Conservation (phyloP, 768 basidiomycete species). For the Mycena filopes region DNA sequence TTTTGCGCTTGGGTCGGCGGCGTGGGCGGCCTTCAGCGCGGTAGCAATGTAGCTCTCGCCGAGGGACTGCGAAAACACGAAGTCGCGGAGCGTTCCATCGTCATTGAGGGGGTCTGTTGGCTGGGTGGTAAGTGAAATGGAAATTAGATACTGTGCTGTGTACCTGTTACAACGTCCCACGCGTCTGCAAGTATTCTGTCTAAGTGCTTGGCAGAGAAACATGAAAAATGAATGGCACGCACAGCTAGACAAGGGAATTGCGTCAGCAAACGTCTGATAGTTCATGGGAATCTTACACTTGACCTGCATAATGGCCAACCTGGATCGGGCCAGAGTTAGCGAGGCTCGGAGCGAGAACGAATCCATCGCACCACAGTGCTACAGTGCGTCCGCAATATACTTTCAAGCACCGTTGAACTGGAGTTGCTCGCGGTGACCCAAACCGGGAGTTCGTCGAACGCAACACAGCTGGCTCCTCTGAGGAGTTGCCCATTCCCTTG, state of each 20-base stretch:
- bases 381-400: conserved; percentile 60
- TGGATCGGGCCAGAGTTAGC: not conserved
- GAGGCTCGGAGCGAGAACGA: not conserved
- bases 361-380: conserved; percentile 52
- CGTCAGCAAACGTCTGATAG: too few species aligned
- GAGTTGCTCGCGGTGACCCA: conserved; percentile 58
- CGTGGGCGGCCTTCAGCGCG: conserved; percentile 54
- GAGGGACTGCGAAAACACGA: conserved; percentile 54
- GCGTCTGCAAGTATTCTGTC: not conserved
- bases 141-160: not conserved
- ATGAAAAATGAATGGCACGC: conserved; percentile 20
- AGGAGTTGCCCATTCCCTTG: conserved; percentile 59
- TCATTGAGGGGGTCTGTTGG: conserved; percentile 56
- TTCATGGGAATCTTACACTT: conserved; percentile 48
- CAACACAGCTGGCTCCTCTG: conserved; percentile 58
- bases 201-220: conserved; percentile 39
- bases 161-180: conserved; percentile 53
- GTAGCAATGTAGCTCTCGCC: conserved; percentile 48
- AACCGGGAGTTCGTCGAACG: conserved; percentile 61
- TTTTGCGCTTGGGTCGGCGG: conserved; percentile 56
- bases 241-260: too few species aligned
- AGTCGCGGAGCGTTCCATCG: conserved; percentile 54
- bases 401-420: conserved; percentile 50
- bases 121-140: not conserved
- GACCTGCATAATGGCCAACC: conserved; percentile 58